Percentiles rank a stretch among this genome's conserved stretches.
phyloP scores from a whole-genome alignment of 164 flowering plant species.

The Magnolia kwangsiensis region DNA sequence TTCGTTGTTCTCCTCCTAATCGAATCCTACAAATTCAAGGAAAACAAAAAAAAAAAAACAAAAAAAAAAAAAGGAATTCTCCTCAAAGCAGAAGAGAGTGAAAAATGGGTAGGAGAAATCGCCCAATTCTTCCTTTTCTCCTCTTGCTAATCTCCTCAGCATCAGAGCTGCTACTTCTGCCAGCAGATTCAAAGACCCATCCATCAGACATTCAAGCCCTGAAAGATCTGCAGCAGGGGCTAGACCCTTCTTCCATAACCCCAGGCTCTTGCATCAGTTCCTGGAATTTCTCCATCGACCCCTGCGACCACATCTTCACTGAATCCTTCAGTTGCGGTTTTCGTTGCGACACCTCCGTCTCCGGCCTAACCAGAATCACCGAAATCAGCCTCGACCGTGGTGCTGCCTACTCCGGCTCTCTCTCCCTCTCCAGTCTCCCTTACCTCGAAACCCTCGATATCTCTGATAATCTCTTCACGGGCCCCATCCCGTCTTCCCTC shows the following conservation, averaged over 20 bases:
- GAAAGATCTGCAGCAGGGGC: conserved; percentile 38
- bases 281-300: conserved; percentile 84
- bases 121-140: not conserved
- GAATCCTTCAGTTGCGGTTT: conserved; percentile 85
- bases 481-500: conserved; percentile 53
- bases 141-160: not conserved
- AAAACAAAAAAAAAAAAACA: too few species aligned
- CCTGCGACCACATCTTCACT: conserved; percentile 65
- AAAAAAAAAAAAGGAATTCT: too few species aligned
- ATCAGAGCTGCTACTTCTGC: not conserved
- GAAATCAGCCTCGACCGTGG: conserved; percentile 70
- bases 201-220: conserved; percentile 39
- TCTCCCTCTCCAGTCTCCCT: conserved; percentile 46
- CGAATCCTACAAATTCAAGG: too few species aligned
- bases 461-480: conserved; percentile 58
- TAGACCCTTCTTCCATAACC: conserved; percentile 37
- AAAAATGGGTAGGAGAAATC: not conserved
- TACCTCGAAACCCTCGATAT: conserved; percentile 61
- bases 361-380: conserved; percentile 53
- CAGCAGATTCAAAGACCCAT: not conserved
- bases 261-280: conserved; percentile 77
- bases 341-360: conserved; percentile 49
- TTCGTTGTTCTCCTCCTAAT: too few species aligned
- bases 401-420: conserved; percentile 72
- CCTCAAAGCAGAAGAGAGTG: not conserved